These are phyloP conservation scores for Kondoa malvinella DNA, from an alignment of 768 basidiomycete genomes.

Conservation along the genomic window DNA sequence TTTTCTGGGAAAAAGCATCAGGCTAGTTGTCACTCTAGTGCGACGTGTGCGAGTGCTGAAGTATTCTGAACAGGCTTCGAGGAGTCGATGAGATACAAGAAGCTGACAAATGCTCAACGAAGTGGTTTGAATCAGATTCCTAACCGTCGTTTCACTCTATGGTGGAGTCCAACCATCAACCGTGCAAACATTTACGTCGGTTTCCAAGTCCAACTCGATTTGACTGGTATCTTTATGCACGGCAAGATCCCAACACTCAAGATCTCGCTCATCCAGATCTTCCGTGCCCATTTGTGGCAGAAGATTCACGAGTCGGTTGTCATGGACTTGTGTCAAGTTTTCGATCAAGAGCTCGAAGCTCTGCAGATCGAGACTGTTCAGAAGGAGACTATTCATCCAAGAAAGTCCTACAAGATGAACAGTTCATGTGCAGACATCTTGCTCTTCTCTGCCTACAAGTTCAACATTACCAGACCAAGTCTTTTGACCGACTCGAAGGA, in stretches of 20 bases:
- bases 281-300: constrained; percentile 99
- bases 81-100: constrained; percentile 82
- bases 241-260: constrained; percentile 85
- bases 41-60: not conserved
- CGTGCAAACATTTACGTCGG: constrained; percentile 98
- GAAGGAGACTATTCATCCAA: constrained; percentile 97
- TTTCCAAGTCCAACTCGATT: constrained; percentile 98
- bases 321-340: constrained; percentile 94
- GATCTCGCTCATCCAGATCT: constrained; percentile 84
- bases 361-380: constrained; percentile 98
- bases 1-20: constrained; percentile 77
- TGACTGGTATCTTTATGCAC: constrained; percentile 96
- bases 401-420: constrained; percentile 99
- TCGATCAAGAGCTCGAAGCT: constrained; percentile 95
- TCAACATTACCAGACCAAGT: constrained; percentile 94
- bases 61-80: constrained; percentile 90
- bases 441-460: constrained; percentile 69
- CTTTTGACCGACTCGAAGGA: constrained; percentile 93
- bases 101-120: constrained; percentile 92
- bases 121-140: constrained; percentile 96
- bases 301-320: constrained; percentile 48
- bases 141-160: constrained; percentile 91
- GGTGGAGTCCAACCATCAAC: constrained; percentile 99
- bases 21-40: not conserved
- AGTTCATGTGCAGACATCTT: constrained; percentile 98